Evolutionary conservation across 2,329 filamentous ascomycete species (phyloP), one percentile per base, ranked within the genome.

Genomic region (Fusarium heterosporum): DNA sequence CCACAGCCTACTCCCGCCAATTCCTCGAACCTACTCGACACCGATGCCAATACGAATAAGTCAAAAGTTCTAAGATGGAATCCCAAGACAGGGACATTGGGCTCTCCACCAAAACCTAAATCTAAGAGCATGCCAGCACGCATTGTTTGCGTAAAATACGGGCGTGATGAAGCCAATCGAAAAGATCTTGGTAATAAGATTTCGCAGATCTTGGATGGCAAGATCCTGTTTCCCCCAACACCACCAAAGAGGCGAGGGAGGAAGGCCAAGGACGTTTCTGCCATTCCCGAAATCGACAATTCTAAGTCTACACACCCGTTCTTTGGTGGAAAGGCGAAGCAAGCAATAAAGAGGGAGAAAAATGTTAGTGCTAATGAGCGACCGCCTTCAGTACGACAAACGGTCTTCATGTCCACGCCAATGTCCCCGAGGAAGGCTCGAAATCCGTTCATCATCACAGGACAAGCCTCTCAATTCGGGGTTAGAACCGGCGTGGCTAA

Each of bases 131-230:
- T 52, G 16, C 79, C 80, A 38, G 74, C 78, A 6, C 76, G 76
- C 22, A 60, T 91, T 7, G 83, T 89, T 3, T 78, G 79, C 13
- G 82, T 93, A 30, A 82, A 78, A 61, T 95, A 95, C 72, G 86
- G 85, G 3, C 73, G 71, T 6, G 83, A 86, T 55, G 74, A 79
- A 8, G 74, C 73, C 28, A 79, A 78, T 38, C 82, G 83, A 38
- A 72, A 76, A 30, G 77, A 78, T 1, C 75, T 92, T 28, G 90
- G 89, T 1, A 75, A 82, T 10, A 84, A 82, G 66, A 90, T 97
- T 55, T 78, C 89, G 25, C 79, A 83, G 6, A 91, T 96, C 25
- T 75, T 93, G 13, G 69, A 73, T 19, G 74, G 75, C 30, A 71
- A 70, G 8, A 62, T 72, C 8, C 67, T 72, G 14, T 59, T 75